phyloP scores from a whole-genome alignment of 129 eudicot genomes.

The Gnaphalium uliginosum region DNA sequence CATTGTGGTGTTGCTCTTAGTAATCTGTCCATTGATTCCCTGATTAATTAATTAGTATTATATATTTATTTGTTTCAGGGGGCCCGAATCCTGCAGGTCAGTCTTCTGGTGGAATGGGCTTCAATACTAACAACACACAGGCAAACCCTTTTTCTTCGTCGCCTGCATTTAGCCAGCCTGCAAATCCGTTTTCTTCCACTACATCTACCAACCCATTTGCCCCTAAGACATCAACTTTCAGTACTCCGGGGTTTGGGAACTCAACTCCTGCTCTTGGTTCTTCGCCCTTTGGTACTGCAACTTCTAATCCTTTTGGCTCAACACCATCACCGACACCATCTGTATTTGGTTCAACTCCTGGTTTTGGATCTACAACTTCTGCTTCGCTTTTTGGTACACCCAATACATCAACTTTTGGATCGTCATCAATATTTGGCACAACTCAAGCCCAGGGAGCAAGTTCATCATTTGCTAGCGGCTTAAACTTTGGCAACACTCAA shows the following conservation, averaged over 20 bases:
- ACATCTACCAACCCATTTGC: constrained; percentile 75
- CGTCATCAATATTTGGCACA: constrained; percentile 65
- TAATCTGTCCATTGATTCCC: neutral
- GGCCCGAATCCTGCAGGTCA: constrained; percentile 90
- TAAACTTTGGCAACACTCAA: constrained; percentile 74
- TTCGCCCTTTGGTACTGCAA: constrained; percentile 56
- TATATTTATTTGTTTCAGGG: constrained; percentile 40
- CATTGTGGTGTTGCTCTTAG: constrained; percentile 3
- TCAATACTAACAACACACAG: constrained; percentile 45
- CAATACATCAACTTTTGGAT: constrained; percentile 58
- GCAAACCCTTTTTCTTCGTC: constrained; percentile 60
- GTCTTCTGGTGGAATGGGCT: constrained; percentile 60
- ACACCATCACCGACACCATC: constrained; percentile 62
- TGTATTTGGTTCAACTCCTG: neutral
- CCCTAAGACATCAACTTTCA: constrained; percentile 54
- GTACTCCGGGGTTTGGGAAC: constrained; percentile 61
- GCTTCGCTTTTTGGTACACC: constrained; percentile 34
- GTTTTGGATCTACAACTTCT: neutral
- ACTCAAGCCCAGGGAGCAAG: constrained; percentile 59
- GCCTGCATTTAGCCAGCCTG: constrained; percentile 62
- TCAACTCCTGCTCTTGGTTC: constrained; percentile 64
- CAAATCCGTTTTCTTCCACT: constrained; percentile 72
- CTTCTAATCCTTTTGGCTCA: constrained; percentile 69
- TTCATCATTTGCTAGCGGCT: constrained; percentile 55
- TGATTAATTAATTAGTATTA: constrained; percentile 7